Base-by-base conservation (phyloP, 306 rosid species). In the Purshia tridentata region DNA sequence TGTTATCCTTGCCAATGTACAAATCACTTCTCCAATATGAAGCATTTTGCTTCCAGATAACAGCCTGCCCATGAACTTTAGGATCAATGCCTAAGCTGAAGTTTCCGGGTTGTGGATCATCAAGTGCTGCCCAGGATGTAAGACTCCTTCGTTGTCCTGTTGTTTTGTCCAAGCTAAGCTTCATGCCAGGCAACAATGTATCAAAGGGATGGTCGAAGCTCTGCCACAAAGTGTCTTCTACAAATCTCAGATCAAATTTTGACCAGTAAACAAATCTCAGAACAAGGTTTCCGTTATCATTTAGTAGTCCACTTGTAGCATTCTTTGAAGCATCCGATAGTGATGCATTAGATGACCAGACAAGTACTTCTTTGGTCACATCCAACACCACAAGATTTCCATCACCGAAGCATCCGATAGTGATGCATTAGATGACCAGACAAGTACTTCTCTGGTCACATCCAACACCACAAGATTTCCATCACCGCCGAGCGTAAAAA, bases 141-240 rank as follows among this genome's bases (percentile, higher is more conserved):
- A n/a, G n/a, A n/a, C n/a, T n/a, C n/a, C n/a, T n/a, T n/a, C n/a
- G n/a, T n/a, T n/a, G n/a, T n/a, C n/a, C n/a, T n/a, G n/a, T n/a
- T n/a, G n/a, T n/a, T 7, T 19, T 23, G 60, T 80, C 37, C n/a
- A 69, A 16, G 46, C 65, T 72, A 4, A 75, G 3, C 50, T 75
- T 80, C 56, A 80, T 63, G 5, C 57, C 81, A 8, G 90, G 81
- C 46, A 86, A 85, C 6, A 69, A 0, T 6, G 76, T 73, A 59
- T 88, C 58, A 1, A 77, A 4, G 0, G 86, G 93, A 73, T 76
- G 59, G 56, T 88, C 80, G 39, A 84, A 86, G 75, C 92, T 80
- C 72, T 84, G 75, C 92, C 90, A 86, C 12, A 70, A 1, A 1
- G 49, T 57, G 19, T 6, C 45, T 12, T 13, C 54, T 1, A 1